Percentiles rank a stretch among this genome's conserved stretches.
These are phyloP conservation scores for Paramecium pentaurelia DNA, from an alignment of 73 alveolate genomes.

Conservation along the genomic window DNA sequence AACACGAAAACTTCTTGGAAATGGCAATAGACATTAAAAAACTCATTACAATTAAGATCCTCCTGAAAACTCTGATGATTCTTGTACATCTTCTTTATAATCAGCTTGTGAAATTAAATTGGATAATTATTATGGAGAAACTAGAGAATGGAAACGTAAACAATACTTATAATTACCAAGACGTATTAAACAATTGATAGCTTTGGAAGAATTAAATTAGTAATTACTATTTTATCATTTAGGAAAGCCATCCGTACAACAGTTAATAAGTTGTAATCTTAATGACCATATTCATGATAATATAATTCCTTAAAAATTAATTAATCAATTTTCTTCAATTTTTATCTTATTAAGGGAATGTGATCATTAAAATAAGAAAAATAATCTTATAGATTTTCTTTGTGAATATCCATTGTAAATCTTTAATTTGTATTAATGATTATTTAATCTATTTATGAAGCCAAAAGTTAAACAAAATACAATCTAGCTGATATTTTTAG, in stretches of 20 bases:
- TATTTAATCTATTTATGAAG: too few relatives aligned
- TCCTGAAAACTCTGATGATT: background rate
- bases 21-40: background rate
- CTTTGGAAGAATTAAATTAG: background rate
- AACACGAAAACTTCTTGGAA: background rate
- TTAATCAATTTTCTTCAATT: background rate
- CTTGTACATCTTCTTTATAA: background rate
- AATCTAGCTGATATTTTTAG: too few relatives aligned
- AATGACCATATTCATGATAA: background rate
- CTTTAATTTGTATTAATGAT: too few relatives aligned
- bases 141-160: background rate
- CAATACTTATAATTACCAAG: background rate
- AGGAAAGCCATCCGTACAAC: background rate
- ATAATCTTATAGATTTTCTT: too few relatives aligned
- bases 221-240: background rate
- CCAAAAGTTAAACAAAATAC: too few relatives aligned
- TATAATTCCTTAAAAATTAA: background rate
- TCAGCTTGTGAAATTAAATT: conserved; percentile 6
- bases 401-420: too few relatives aligned
- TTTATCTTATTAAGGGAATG: too few relatives aligned
- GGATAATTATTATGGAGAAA: background rate
- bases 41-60: background rate
- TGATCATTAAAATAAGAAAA: too few relatives aligned
- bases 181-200: background rate
- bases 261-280: background rate